Evolutionary conservation across 1,284 basidiomycete genomes (phyloP).

Genomic region (Afroboletus lepidellus): DNA sequence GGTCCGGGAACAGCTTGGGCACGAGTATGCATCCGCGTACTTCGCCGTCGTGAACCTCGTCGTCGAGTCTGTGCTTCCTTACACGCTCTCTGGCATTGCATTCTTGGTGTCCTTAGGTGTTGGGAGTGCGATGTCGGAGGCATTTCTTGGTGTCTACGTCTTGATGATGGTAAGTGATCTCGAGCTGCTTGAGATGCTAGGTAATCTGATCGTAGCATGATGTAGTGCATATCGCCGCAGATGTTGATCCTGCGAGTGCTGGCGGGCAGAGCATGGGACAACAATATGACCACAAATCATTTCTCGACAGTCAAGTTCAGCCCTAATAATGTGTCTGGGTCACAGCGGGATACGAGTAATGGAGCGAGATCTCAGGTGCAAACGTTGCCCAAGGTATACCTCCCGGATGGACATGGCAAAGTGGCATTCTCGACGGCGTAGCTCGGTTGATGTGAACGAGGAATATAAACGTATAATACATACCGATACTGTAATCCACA

Average conservation of each 20-base stretch:
- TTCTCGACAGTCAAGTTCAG: background rate
- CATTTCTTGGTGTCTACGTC: background rate
- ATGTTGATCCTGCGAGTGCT: background rate
- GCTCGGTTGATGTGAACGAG: background rate
- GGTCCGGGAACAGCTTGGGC: background rate
- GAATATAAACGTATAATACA: too few relatives aligned
- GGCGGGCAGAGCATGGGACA: background rate
- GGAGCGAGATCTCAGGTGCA: background rate
- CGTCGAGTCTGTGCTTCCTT: constrained; percentile 1
- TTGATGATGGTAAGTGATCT: background rate
- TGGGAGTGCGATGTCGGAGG: background rate
- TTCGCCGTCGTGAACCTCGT: background rate
- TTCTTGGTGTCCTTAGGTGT: background rate
- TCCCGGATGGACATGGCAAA: background rate
- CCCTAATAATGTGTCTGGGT: background rate
- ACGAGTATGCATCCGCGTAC: background rate
- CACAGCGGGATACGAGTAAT: background rate
- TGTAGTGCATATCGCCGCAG: background rate
- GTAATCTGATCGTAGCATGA: background rate
- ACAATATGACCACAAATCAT: background rate
- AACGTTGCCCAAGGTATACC: background rate
- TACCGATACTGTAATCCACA: too few relatives aligned
- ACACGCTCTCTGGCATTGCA: background rate
- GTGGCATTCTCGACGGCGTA: background rate
- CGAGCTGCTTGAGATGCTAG: too few relatives aligned